These are phyloP conservation scores for Sporothrix brasiliensis DNA, from an alignment of 2,329 filamentous ascomycete genomes.

Conservation along the genomic window DNA sequence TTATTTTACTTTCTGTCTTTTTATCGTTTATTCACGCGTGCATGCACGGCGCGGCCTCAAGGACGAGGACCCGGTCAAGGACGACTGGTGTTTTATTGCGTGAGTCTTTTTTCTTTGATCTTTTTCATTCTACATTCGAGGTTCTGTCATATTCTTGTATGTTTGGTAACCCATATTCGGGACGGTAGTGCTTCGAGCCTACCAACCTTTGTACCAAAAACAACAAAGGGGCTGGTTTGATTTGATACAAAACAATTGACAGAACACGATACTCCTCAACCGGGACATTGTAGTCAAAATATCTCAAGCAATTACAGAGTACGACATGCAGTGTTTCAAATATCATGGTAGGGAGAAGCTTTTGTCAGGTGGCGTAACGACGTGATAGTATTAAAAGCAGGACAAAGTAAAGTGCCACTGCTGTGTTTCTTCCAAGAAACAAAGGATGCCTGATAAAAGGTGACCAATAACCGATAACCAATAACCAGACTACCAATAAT, in stretches of 20 bases:
- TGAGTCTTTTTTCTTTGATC: background rate
- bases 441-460: background rate
- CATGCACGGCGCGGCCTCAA: slow-evolving; percentile 4
- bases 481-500: background rate
- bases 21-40: background rate
- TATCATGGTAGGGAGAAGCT: background rate
- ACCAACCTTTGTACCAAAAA: background rate
- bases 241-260: background rate
- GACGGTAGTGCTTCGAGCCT: background rate
- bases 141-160: background rate
- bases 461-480: background rate
- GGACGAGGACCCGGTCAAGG: slow-evolving; percentile 13
- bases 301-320: background rate
- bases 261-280: no score
- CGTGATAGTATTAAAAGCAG: slow-evolving; percentile 23
- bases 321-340: no score
- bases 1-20: background rate
- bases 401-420: background rate
- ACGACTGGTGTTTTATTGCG: background rate
- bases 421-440: background rate
- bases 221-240: background rate
- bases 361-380: background rate
- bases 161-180: background rate
- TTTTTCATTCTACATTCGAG: background rate
- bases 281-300: no score